A percentile compares a stretch with the other conserved stretches of the same genome.
These are phyloP conservation scores for Angomonas ambiguus DNA, from an alignment of 208 protist species.

Conservation along the genomic window DNA sequence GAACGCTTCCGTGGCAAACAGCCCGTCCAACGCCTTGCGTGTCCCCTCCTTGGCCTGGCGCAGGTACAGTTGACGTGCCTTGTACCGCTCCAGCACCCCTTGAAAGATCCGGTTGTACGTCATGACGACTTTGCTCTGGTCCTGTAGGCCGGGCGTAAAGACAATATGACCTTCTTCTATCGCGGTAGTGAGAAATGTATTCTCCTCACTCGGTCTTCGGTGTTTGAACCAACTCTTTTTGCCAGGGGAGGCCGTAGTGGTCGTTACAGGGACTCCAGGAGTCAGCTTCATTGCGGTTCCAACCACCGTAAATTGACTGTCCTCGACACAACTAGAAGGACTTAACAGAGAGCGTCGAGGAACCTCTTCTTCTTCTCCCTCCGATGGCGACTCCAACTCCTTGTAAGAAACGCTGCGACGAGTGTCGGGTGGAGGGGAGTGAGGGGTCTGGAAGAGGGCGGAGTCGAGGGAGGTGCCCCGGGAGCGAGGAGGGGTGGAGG, in stretches of 20 bases:
- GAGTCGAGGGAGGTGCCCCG: background rate
- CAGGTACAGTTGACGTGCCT: slow-evolving; percentile 19
- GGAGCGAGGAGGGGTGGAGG: background rate
- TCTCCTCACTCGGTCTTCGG: background rate
- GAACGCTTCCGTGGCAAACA: slow-evolving; percentile 49
- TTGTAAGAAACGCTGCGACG: background rate
- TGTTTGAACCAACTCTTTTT: background rate
- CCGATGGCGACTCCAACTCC: too few species aligned
- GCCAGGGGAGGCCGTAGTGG: background rate
- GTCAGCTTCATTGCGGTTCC: background rate
- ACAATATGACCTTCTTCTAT: background rate
- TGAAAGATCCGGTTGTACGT: background rate
- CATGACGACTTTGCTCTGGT: slow-evolving; percentile 1
- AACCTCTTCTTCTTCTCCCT: background rate
- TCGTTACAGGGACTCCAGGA: background rate
- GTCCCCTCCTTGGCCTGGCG: slow-evolving; percentile 32
- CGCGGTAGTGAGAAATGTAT: background rate
- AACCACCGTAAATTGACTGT: background rate
- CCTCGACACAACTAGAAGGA: background rate
- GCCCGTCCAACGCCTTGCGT: slow-evolving; percentile 28
- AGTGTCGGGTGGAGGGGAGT: background rate
- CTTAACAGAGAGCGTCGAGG: background rate
- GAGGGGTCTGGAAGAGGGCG: background rate
- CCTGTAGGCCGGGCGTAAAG: background rate
- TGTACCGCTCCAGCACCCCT: background rate